A percentile compares a stretch with the other conserved stretches of the same genome.
phyloP scores from a whole-genome alignment of 352 stramenopile species.

The Phytopythium montanum region DNA sequence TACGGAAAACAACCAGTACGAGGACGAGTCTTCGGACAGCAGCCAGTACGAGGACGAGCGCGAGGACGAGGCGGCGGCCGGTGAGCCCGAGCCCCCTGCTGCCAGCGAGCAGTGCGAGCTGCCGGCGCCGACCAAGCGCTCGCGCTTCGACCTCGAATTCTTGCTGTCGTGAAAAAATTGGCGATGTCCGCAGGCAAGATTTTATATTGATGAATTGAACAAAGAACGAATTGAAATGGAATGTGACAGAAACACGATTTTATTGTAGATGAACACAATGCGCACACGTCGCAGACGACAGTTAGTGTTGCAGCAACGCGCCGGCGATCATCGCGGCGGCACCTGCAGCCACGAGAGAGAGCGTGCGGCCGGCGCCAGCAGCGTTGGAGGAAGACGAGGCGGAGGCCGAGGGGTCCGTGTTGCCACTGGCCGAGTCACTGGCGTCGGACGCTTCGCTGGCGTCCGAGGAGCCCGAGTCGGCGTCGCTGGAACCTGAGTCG shows the following conservation, averaged over 20 bases:
- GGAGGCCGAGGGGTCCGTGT: constrained; percentile 6
- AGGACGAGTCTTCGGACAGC: not conserved
- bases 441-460: constrained; percentile 8
- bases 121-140: not conserved
- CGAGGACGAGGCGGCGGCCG: too few relatives aligned
- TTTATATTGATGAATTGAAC: not conserved
- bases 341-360: constrained; percentile 16
- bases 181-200: too few relatives aligned
- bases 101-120: not conserved
- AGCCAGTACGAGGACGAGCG: not conserved
- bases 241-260: not conserved
- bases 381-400: constrained; percentile 5
- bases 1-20: too few relatives aligned
- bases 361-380: not conserved
- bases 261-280: not conserved
- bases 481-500: constrained; percentile 15
- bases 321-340: constrained; percentile 18
- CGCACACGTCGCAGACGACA: not conserved
- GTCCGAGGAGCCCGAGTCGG: constrained; percentile 1
- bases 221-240: not conserved
- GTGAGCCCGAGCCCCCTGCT: not conserved
- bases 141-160: constrained; percentile 6
- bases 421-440: constrained; percentile 1
- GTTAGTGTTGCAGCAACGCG: constrained; percentile 21
- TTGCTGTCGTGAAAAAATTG: not conserved